Percentiles rank a stretch among this genome's conserved stretches.
Conservation (phyloP, 176 grass and related monocot species). For the Panicum miliaceum region DNA sequence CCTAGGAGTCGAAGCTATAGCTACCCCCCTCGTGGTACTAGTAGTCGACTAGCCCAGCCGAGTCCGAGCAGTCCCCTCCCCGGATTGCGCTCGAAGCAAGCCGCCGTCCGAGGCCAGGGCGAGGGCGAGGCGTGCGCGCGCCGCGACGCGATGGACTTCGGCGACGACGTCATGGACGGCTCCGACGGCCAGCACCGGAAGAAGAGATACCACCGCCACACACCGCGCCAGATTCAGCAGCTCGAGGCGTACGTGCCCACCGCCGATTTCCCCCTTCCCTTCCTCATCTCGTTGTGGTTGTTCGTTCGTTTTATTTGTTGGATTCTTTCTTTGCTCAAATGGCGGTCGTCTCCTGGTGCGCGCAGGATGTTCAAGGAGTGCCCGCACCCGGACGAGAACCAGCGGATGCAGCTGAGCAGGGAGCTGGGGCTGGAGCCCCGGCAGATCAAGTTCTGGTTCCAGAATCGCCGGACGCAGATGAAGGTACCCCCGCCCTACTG, state of each 20-base stretch:
- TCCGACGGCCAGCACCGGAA: slow-evolving; percentile 72
- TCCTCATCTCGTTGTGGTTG: not conserved
- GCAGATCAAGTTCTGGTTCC: slow-evolving; percentile 99
- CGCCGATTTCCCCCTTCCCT: not conserved
- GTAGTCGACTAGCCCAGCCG: not conserved
- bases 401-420: slow-evolving; percentile 88
- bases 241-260: slow-evolving; percentile 69
- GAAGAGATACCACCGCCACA: slow-evolving; percentile 96
- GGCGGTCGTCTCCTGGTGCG: not conserved
- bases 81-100: slow-evolving; percentile 22
- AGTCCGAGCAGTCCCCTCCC: slow-evolving; percentile 1
- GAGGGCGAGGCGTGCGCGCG: not conserved
- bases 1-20: not conserved
- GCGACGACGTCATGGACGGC: slow-evolving; percentile 55
- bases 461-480: slow-evolving; percentile 96
- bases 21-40: not conserved
- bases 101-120: slow-evolving; percentile 8
- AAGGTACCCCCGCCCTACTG: slow-evolving; percentile 44
- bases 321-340: not conserved
- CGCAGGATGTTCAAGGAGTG: slow-evolving; percentile 94
- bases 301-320: not conserved
- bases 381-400: slow-evolving; percentile 97
- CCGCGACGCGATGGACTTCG: slow-evolving; percentile 75
- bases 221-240: slow-evolving; percentile 92
- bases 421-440: slow-evolving; percentile 80